Percentiles rank a stretch among this genome's conserved stretches.
Conservation (phyloP, 345 rosid genomes). For the Microthlaspi erraticum region DNA sequence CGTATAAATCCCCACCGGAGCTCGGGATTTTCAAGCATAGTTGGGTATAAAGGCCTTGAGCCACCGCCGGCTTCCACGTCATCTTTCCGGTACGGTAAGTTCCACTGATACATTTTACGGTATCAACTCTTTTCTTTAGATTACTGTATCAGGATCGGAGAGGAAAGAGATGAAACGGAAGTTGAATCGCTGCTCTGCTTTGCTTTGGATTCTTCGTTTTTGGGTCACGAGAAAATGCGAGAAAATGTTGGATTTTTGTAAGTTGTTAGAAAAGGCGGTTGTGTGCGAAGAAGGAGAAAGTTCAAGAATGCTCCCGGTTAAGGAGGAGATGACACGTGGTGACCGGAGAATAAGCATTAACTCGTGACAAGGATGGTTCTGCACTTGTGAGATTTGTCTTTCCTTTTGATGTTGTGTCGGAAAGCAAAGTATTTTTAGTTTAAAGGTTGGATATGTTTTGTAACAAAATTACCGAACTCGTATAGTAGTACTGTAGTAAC, state of each 20-base stretch:
- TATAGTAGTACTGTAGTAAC: background rate
- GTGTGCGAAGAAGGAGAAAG: background rate
- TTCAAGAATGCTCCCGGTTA: conserved; percentile 5
- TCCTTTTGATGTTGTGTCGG: background rate
- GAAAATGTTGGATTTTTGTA: background rate
- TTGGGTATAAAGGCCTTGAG: conserved; percentile 65
- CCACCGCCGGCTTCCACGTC: conserved; percentile 72
- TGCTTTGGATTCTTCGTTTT: background rate
- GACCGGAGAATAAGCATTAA: background rate
- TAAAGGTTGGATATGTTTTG: background rate
- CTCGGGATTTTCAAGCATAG: conserved; percentile 76
- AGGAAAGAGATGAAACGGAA: background rate
- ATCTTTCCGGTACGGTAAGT: conserved; percentile 51
- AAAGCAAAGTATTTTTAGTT: background rate
- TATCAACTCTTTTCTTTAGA: background rate
- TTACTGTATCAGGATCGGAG: background rate
- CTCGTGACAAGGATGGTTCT: conserved; percentile 32
- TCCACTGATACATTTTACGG: conserved; percentile 53
- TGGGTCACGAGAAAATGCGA: background rate
- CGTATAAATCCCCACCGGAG: conserved; percentile 85
- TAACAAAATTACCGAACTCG: background rate
- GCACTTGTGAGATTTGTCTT: background rate
- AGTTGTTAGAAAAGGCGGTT: background rate
- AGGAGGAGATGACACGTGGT: conserved; percentile 15
- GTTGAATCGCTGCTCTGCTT: background rate